A percentile compares a stretch with the other conserved stretches of the same genome.
phyloP scores from a whole-genome alignment of 169 alveolate genomes.

The Cryptosporidium ubiquitum region DNA sequence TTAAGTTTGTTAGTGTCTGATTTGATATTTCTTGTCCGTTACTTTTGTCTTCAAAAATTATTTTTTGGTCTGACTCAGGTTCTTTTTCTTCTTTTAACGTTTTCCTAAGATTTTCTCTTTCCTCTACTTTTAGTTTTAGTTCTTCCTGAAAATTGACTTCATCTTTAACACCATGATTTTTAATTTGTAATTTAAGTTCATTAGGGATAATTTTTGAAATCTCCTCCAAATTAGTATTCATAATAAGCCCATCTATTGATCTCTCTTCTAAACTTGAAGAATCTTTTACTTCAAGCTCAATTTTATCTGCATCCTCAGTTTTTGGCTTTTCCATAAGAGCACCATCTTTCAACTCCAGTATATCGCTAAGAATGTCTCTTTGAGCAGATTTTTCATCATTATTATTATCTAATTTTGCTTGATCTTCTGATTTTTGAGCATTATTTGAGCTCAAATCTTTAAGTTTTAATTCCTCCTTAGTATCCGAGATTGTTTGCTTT shows the following conservation, averaged over 20 bases:
- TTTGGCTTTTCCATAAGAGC: not conserved
- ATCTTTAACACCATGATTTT: not conserved
- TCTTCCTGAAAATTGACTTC: not conserved
- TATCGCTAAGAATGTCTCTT: no score
- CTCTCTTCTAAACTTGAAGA: not conserved
- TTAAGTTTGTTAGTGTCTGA: not conserved
- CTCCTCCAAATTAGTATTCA: not conserved
- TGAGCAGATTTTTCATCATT: not conserved
- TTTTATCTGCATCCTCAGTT: not conserved
- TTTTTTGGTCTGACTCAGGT: not conserved
- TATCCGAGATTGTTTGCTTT: not conserved
- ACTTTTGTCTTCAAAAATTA: not conserved
- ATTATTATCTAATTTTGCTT: not conserved
- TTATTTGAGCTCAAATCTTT: no score
- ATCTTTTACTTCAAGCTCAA: not conserved
- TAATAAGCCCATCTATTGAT: not conserved
- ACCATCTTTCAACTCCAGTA: not conserved
- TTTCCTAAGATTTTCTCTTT: slow-evolving; percentile 4
- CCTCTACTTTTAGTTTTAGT: not conserved
- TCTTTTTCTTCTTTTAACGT: not conserved
- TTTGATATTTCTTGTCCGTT: not conserved
- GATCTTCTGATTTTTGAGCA: no score
- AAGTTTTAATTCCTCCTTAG: not conserved
- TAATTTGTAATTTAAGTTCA: not conserved
- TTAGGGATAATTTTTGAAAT: not conserved